Conservation (phyloP, 1,284 basidiomycete species). For the Ganoderma lucidum region DNA sequence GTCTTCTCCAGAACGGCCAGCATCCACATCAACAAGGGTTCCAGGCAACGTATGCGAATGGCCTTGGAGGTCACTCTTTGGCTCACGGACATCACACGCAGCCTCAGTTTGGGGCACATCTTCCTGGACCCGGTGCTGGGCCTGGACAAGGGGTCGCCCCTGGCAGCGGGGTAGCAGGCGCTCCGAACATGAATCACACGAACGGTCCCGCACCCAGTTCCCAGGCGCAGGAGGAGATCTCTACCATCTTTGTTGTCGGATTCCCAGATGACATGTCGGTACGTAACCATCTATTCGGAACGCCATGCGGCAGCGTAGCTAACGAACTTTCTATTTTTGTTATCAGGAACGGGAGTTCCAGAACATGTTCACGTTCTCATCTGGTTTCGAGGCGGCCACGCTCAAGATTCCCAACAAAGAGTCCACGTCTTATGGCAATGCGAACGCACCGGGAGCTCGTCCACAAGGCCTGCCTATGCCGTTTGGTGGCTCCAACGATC, state of each 20-base stretch:
- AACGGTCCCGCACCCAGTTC: slow-evolving; percentile 38
- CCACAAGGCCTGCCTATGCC: slow-evolving; percentile 32
- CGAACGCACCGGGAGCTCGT: slow-evolving; percentile 32
- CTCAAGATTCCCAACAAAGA: slow-evolving; percentile 96
- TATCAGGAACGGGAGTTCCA: slow-evolving; percentile 95
- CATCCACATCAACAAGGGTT: slow-evolving; percentile 36
- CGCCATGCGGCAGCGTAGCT: slow-evolving; percentile 19
- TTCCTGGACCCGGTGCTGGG: slow-evolving; percentile 51
- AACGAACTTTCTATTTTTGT: slow-evolving; percentile 22
- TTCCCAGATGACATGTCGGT: slow-evolving; percentile 99
- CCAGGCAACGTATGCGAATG: slow-evolving; percentile 42
- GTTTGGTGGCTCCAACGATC: slow-evolving; percentile 69
- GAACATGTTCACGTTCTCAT: slow-evolving; percentile 98
- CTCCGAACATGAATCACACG: slow-evolving; percentile 40
- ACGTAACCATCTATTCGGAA: slow-evolving; percentile 43
- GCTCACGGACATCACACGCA: slow-evolving; percentile 53
- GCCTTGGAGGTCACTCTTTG: slow-evolving; percentile 35
- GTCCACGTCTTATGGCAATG: slow-evolving; percentile 68
- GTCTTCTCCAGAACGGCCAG: slow-evolving; percentile 33
- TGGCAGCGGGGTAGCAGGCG: slow-evolving; percentile 31
- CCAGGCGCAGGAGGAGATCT: slow-evolving; percentile 83
- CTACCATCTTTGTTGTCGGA: slow-evolving; percentile 98
- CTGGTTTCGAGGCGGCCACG: slow-evolving; percentile 97
- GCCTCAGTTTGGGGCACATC: slow-evolving; percentile 75
- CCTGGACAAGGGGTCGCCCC: slow-evolving; percentile 34